Conservation (phyloP, 768 basidiomycete species). For the Boletus rubropictus region DNA sequence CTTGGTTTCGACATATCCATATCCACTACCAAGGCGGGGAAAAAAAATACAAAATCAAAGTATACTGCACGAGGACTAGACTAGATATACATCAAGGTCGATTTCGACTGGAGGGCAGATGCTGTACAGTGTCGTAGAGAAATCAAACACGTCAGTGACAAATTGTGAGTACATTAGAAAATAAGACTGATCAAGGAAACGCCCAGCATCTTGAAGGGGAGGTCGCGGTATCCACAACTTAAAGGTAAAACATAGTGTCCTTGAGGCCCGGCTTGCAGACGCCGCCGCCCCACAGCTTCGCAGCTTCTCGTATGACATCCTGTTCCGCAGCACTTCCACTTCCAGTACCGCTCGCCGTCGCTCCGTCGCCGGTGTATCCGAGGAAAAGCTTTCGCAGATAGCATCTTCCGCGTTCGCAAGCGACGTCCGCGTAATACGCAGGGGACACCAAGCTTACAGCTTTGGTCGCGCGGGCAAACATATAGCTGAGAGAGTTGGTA, state of each 20-base stretch:
- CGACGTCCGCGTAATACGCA: constrained; percentile 42
- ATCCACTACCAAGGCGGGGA: background rate
- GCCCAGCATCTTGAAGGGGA: background rate
- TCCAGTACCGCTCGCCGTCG: constrained; percentile 29
- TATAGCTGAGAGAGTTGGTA: constrained; percentile 50
- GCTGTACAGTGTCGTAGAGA: background rate
- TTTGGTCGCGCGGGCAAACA: constrained; percentile 56
- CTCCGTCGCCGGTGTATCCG: constrained; percentile 26
- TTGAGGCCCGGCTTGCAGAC: constrained; percentile 46
- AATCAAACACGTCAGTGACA: background rate
- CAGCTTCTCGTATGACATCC: constrained; percentile 50
- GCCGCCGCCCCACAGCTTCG: constrained; percentile 49
- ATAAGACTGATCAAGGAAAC: background rate
- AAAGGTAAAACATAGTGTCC: constrained; percentile 78
- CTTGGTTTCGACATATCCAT: too few relatives aligned
- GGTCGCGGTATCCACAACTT: constrained; percentile 6
- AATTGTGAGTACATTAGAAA: background rate
- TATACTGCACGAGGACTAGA: background rate
- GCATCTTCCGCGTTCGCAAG: constrained; percentile 50
- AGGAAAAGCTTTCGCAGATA: constrained; percentile 46
- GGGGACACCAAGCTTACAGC: constrained; percentile 34
- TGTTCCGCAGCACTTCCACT: constrained; percentile 41
- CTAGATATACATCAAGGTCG: background rate
- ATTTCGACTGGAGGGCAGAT: background rate
- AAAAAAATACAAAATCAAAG: background rate